A percentile compares a stretch with the other conserved stretches of the same genome.
Conservation (phyloP, 164 flowering plant species). For the Kalanchoe fedtschenkoi region DNA sequence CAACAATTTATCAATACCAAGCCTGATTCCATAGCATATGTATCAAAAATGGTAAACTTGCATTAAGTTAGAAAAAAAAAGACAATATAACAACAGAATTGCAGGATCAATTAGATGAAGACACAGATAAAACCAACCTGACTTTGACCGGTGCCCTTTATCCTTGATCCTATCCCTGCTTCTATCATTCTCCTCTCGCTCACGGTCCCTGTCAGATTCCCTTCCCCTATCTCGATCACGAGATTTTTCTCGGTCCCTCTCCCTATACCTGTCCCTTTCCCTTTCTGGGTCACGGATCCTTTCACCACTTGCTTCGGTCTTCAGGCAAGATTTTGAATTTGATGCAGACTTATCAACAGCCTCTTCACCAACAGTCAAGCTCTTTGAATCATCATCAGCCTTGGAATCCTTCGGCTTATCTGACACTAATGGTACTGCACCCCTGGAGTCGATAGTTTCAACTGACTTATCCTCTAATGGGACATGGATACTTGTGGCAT, state of each 20-base stretch:
- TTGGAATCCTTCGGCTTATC: constrained; percentile 56
- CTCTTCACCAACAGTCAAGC: constrained; percentile 30
- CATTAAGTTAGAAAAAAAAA: not conserved
- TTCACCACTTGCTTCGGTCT: constrained; percentile 42
- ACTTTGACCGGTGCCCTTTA: constrained; percentile 55
- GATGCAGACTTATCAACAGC: constrained; percentile 33
- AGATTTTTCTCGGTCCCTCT: constrained; percentile 29
- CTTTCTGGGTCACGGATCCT: constrained; percentile 43
- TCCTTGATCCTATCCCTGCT: constrained; percentile 41
- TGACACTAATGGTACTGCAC: constrained; percentile 20
- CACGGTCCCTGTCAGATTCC: constrained; percentile 62
- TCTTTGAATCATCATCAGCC: constrained; percentile 57
- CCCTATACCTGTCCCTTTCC: constrained; percentile 24
- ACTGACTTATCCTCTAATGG: not conserved
- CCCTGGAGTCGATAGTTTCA: constrained; percentile 46
- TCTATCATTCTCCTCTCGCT: constrained; percentile 36
- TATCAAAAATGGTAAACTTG: not conserved
- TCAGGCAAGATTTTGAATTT: constrained; percentile 38
- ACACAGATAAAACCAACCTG: constrained; percentile 20
- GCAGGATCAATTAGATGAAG: not conserved
- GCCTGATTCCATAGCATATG: not conserved
- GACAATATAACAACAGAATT: no score
- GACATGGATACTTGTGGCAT: not conserved
- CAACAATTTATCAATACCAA: not conserved
- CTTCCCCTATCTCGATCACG: constrained; percentile 63